Percentiles rank a stretch among this genome's conserved stretches.
Evolutionary conservation across 148 eudicot genomes (phyloP).

Genomic region (Rhododendron griersonianum): DNA sequence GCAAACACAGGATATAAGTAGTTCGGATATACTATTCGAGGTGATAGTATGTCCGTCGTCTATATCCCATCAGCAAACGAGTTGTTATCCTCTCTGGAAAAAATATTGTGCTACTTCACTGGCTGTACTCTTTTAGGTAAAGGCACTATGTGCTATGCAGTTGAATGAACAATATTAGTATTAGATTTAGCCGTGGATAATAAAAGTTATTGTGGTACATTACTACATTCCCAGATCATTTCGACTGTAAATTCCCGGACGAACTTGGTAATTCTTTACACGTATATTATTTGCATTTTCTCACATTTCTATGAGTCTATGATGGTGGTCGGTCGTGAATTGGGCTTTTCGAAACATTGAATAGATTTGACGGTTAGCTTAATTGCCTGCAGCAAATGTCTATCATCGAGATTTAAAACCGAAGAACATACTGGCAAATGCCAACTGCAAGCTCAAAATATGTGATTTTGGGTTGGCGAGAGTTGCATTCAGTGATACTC

Average conservation of each 20-base stretch:
- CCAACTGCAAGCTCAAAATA: conserved; percentile 67
- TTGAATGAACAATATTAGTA: background rate
- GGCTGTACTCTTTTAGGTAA: background rate
- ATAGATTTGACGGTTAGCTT: background rate
- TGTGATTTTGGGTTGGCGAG: conserved; percentile 76
- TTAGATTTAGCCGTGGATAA: background rate
- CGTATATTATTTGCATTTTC: background rate
- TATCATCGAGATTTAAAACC: conserved; percentile 69
- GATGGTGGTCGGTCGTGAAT: background rate
- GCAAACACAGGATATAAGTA: too few species aligned
- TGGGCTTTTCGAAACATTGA: background rate
- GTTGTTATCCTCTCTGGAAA: background rate
- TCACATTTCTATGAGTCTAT: background rate
- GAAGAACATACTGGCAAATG: conserved; percentile 67
- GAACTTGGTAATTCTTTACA: background rate
- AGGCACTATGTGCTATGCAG: background rate
- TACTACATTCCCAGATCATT: background rate
- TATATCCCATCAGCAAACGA: too few species aligned
- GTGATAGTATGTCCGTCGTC: too few species aligned
- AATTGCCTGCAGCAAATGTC: conserved; percentile 56
- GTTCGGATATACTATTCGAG: too few species aligned
- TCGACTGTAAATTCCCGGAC: background rate
- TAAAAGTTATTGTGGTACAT: background rate
- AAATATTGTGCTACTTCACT: background rate
- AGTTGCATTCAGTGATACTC: conserved; percentile 70